phyloP scores from a whole-genome alignment of 768 basidiomycete species.

The Leccinum disarticulatum region DNA sequence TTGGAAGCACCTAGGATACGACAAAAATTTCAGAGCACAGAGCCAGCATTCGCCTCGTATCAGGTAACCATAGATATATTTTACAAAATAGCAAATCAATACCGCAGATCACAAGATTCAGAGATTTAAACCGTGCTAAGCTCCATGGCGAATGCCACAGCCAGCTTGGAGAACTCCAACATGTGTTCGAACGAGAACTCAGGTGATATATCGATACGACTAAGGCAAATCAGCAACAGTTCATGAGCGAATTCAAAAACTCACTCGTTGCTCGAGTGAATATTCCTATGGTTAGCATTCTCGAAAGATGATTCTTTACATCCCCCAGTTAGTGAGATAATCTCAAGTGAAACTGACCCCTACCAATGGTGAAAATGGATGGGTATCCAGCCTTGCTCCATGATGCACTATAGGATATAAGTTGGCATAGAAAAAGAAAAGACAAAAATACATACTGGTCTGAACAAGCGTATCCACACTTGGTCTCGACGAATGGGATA shows the following conservation, averaged over 20 bases:
- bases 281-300: constrained; percentile 72
- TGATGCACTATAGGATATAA: constrained; percentile 51
- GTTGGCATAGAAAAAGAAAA: constrained; percentile 21
- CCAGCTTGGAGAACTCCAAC: constrained; percentile 84
- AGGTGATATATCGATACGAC: constrained; percentile 79
- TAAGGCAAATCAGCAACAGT: constrained; percentile 33
- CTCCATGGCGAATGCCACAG: constrained; percentile 77
- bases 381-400: constrained; percentile 88
- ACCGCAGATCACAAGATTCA: neutral
- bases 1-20: too few species aligned
- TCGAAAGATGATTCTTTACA: constrained; percentile 63
- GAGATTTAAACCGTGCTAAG: constrained; percentile 46
- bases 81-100: neutral
- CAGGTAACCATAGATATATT: neutral
- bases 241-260: constrained; percentile 43
- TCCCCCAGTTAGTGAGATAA: neutral
- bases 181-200: constrained; percentile 93
- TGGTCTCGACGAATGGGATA: constrained; percentile 80
- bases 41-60: neutral
- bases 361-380: constrained; percentile 75
- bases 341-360: neutral
- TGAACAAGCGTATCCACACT: constrained; percentile 93
- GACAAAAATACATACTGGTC: constrained; percentile 66
- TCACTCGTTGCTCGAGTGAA: constrained; percentile 81
- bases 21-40: too few species aligned